A percentile compares a stretch with the other conserved stretches of the same genome.
Evolutionary conservation across 805 yeast genomes (phyloP).

Genomic region (Sugiyamaella marilandica): DNA sequence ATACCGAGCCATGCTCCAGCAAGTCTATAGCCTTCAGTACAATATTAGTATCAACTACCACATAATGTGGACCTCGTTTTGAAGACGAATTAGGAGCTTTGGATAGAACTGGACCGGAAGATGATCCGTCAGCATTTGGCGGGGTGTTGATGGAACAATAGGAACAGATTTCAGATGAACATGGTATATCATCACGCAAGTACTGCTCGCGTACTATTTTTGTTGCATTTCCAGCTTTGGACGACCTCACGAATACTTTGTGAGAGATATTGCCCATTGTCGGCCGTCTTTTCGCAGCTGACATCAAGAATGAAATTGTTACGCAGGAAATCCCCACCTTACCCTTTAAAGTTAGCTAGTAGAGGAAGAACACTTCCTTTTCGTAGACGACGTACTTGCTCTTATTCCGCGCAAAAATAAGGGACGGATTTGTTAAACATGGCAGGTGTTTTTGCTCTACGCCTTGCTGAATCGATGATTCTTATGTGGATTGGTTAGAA

Average conservation of each 20-base stretch:
- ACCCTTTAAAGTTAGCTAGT: too few relatives aligned
- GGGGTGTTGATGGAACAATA: conserved; percentile 52
- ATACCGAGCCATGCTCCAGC: conserved; percentile 68
- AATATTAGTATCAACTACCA: conserved; percentile 83
- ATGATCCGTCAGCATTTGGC: conserved; percentile 62
- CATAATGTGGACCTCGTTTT: conserved; percentile 66
- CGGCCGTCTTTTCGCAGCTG: neutral
- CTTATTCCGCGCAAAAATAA: too few relatives aligned
- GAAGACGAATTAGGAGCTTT: conserved; percentile 47
- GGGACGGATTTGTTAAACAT: too few relatives aligned
- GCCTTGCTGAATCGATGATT: too few relatives aligned
- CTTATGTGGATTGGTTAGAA: too few relatives aligned
- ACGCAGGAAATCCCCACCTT: neutral
- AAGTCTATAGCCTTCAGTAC: conserved; percentile 85
- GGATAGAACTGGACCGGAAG: conserved; percentile 63
- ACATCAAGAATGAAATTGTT: neutral
- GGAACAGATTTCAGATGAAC: conserved; percentile 68
- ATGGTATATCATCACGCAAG: conserved; percentile 86
- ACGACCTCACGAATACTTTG: conserved; percentile 85
- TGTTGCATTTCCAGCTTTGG: conserved; percentile 78
- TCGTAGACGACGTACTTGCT: too few relatives aligned
- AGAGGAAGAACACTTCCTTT: too few relatives aligned
- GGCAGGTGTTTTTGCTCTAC: too few relatives aligned
- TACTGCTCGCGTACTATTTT: conserved; percentile 94
- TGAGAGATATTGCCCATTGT: conserved; percentile 24